Percentiles rank a stretch among this genome's conserved stretches.
Conservation (phyloP, 2,329 filamentous ascomycete genomes). For the Hymenoscyphus fructigenus region DNA sequence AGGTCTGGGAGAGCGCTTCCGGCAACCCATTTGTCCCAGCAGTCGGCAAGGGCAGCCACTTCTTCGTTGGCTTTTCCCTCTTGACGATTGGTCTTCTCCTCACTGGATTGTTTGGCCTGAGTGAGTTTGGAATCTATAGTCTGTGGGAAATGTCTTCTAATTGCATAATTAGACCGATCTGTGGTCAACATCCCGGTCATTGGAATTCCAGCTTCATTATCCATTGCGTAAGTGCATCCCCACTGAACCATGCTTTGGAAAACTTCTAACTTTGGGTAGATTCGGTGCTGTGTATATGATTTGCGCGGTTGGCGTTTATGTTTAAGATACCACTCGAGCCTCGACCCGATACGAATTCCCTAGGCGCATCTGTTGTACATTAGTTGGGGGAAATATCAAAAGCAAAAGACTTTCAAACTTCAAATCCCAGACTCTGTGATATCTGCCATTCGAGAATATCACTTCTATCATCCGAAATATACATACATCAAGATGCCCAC, state of each 20-base stretch:
- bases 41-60: conserved; percentile 80
- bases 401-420: conserved; percentile 4
- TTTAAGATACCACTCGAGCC: conserved; percentile 50
- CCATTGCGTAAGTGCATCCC: conserved; percentile 72
- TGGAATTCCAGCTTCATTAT: conserved; percentile 82
- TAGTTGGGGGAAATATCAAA: conserved; percentile 35
- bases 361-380: conserved; percentile 34
- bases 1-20: conserved; percentile 92
- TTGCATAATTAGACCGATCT: conserved; percentile 66
- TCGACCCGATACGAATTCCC: conserved; percentile 27
- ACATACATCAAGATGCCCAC: conserved; percentile 31
- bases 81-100: conserved; percentile 71
- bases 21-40: conserved; percentile 79
- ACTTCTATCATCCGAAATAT: background rate
- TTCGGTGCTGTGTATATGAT: conserved; percentile 98
- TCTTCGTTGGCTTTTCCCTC: conserved; percentile 75
- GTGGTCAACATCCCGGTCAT: conserved; percentile 73
- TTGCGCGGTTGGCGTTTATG: conserved; percentile 97
- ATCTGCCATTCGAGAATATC: conserved; percentile 3
- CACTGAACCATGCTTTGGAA: too few species aligned
- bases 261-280: conserved; percentile 48
- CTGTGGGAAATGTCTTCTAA: conserved; percentile 9
- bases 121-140: conserved; percentile 51
- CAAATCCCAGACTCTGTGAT: conserved; percentile 4
- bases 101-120: conserved; percentile 79